These are phyloP conservation scores for Phalaenopsis hybrid DNA, from an alignment of 116 monocot genomes.

Conservation along the genomic window DNA sequence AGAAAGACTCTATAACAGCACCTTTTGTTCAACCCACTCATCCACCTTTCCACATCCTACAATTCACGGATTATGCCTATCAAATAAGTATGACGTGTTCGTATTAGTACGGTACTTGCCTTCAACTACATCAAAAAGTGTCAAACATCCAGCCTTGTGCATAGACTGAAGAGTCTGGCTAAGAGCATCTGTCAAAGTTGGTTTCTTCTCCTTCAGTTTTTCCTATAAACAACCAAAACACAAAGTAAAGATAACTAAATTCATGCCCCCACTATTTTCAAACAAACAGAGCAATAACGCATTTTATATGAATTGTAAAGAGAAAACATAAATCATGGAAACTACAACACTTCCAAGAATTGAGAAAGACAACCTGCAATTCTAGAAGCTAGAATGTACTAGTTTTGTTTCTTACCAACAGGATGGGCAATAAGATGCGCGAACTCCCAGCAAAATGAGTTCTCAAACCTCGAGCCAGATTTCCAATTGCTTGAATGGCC, in stretches of 20 bases:
- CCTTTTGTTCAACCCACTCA: not conserved
- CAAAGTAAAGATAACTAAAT: not conserved
- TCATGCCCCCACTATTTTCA: not conserved
- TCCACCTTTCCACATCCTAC: not conserved
- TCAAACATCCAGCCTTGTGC: constrained; percentile 83
- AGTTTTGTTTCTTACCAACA: constrained; percentile 61
- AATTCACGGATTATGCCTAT: not conserved
- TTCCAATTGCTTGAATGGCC: constrained; percentile 92
- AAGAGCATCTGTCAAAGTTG: constrained; percentile 60
- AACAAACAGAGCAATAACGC: not conserved
- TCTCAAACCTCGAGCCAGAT: constrained; percentile 84
- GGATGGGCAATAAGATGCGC: constrained; percentile 67
- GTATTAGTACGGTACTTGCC: constrained; percentile 33
- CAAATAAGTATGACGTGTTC: not conserved
- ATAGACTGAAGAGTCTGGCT: constrained; percentile 82
- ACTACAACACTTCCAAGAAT: constrained; percentile 4
- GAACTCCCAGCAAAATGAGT: constrained; percentile 84
- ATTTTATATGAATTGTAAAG: not conserved
- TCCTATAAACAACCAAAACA: constrained; percentile 47
- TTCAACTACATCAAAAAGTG: constrained; percentile 82
- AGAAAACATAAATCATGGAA: not conserved
- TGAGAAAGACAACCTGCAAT: not conserved
- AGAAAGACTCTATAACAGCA: not conserved
- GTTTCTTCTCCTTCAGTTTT: constrained; percentile 97
- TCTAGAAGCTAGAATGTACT: constrained; percentile 1